phyloP scores from a whole-genome alignment of 441 rosid genomes.

The Gossypium trilobum region DNA sequence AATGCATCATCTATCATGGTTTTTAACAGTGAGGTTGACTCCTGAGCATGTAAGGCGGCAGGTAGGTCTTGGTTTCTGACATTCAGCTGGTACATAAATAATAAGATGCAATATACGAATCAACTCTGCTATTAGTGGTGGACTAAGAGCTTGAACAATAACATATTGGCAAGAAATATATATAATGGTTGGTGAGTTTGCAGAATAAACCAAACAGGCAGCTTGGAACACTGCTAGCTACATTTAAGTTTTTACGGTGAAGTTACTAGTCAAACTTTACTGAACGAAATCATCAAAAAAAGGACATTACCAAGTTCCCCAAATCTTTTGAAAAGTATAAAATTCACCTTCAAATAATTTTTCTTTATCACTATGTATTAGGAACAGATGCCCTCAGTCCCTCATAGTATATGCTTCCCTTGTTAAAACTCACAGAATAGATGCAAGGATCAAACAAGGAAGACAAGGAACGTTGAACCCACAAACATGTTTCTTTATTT shows the following conservation, averaged over 20 bases:
- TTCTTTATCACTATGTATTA: background rate
- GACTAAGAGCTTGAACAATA: background rate
- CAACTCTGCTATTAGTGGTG: constrained; percentile 10
- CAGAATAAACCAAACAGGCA: too few relatives aligned
- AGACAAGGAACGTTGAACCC: background rate
- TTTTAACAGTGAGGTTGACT: background rate
- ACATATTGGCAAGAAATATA: background rate
- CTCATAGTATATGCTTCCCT: background rate
- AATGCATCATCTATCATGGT: background rate
- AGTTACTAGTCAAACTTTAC: too few relatives aligned
- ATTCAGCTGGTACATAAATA: constrained; percentile 27
- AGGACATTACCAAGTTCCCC: background rate
- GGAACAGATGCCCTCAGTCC: background rate
- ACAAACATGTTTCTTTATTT: constrained; percentile 3
- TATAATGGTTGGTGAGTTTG: too few relatives aligned
- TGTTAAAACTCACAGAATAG: background rate
- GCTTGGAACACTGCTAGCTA: too few relatives aligned
- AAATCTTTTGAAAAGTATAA: background rate
- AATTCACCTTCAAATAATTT: background rate
- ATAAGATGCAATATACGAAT: constrained; percentile 7
- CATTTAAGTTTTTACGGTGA: too few relatives aligned
- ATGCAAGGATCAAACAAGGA: background rate
- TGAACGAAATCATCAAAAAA: too few relatives aligned
- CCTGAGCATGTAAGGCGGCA: constrained; percentile 36
- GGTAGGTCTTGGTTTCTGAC: constrained; percentile 27